Evolutionary conservation across 2,329 filamentous ascomycete species (phyloP).

Genomic region (Fusarium albidum): DNA sequence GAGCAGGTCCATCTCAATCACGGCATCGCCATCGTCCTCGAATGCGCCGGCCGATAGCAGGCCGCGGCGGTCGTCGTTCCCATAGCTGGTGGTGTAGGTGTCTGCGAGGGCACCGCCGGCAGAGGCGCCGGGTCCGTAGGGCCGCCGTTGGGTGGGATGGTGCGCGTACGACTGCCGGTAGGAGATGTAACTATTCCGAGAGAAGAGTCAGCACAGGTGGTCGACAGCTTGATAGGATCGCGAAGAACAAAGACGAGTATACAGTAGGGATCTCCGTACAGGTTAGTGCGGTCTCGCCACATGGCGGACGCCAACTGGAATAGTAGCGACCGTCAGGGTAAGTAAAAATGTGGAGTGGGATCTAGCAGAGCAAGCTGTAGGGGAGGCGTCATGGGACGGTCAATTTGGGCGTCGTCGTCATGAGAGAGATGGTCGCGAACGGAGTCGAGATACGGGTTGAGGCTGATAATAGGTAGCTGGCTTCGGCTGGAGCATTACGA

Average conservation of each 20-base stretch:
- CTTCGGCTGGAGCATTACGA: slow-evolving; percentile 34
- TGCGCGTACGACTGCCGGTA: slow-evolving; percentile 99
- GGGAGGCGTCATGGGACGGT: slow-evolving; percentile 37
- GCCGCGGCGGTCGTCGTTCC: slow-evolving; percentile 70
- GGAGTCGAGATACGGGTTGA: slow-evolving; percentile 34
- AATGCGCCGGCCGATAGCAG: slow-evolving; percentile 84
- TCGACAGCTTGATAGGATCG: slow-evolving; percentile 1
- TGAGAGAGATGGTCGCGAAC: slow-evolving; percentile 34
- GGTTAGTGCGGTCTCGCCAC: slow-evolving; percentile 99
- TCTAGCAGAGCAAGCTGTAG: slow-evolving; percentile 19
- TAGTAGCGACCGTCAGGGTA: slow-evolving; percentile 39
- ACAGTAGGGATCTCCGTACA: slow-evolving; percentile 62
- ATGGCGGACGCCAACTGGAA: slow-evolving; percentile 69
- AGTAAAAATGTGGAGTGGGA: slow-evolving; percentile 20
- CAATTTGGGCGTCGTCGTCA: slow-evolving; percentile 36
- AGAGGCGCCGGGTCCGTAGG: slow-evolving; percentile 63
- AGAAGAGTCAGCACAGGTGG: slow-evolving; percentile 12
- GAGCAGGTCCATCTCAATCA: slow-evolving; percentile 98
- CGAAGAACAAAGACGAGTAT: slow-evolving; percentile 11
- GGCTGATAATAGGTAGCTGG: slow-evolving; percentile 29
- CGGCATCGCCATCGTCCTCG: slow-evolving; percentile 86
- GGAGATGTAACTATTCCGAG: slow-evolving; percentile 78
- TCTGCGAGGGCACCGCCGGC: slow-evolving; percentile 67
- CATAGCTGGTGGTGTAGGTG: slow-evolving; percentile 59
- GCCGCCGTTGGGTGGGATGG: slow-evolving; percentile 86